These are phyloP conservation scores for Myxozyma neglecta DNA, from an alignment of 805 yeast species.

Conservation along the genomic window DNA sequence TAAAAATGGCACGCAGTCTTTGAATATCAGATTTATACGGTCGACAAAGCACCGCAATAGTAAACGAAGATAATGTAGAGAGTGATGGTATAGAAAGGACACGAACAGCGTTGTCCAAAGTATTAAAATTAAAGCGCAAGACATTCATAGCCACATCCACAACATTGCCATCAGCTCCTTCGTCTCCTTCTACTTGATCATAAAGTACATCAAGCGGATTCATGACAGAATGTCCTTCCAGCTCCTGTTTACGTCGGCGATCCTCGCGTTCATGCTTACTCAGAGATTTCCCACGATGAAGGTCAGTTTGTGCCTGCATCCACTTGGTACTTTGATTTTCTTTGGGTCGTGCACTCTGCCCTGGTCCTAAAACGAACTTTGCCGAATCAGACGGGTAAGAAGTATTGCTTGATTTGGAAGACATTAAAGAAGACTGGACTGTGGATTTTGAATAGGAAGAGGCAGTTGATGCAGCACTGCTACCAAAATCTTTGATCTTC, in stretches of 20 bases:
- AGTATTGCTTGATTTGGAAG: not conserved
- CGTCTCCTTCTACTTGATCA: slow-evolving; percentile 33
- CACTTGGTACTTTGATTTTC: slow-evolving; percentile 39
- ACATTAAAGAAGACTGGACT: not conserved
- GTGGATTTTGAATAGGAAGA: not conserved
- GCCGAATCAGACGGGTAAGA: slow-evolving; percentile 8
- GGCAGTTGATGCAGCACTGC: slow-evolving; percentile 7
- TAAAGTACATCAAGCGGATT: slow-evolving; percentile 48
- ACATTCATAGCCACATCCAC: slow-evolving; percentile 27
- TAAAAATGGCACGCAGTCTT: slow-evolving; percentile 62
- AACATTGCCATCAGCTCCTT: slow-evolving; percentile 31
- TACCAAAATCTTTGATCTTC: slow-evolving; percentile 22
- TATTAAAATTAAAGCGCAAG: slow-evolving; percentile 15
- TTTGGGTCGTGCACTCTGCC: slow-evolving; percentile 1
- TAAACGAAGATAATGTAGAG: slow-evolving; percentile 56
- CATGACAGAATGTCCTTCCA: slow-evolving; percentile 60
- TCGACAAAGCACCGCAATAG: slow-evolving; percentile 53
- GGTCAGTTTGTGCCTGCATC: slow-evolving; percentile 58
- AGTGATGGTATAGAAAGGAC: slow-evolving; percentile 32
- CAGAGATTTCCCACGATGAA: slow-evolving; percentile 71
- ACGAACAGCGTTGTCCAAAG: slow-evolving; percentile 26
- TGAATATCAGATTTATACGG: slow-evolving; percentile 57
- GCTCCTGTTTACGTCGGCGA: slow-evolving; percentile 61
- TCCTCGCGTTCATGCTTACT: slow-evolving; percentile 66
- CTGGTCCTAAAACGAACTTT: not conserved